These are phyloP conservation scores for Colletotrichum aenigma DNA, from an alignment of 2,329 filamentous ascomycete genomes.

Conservation along the genomic window DNA sequence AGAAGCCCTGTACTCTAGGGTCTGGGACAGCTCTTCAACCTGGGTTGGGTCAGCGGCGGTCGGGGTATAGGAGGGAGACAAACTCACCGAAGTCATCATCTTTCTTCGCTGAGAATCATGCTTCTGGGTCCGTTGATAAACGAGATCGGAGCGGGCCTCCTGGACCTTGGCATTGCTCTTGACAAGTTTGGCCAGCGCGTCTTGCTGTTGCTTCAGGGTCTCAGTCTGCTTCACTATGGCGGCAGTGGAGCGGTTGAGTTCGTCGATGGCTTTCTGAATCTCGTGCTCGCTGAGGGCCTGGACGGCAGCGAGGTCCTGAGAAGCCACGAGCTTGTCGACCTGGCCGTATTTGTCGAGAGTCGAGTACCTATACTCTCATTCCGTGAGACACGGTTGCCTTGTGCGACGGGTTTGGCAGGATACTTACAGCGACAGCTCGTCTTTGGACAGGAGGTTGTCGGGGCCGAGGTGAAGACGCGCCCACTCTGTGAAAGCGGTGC, in stretches of 20 bases:
- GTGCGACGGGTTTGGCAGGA: background rate
- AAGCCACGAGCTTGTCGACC: conserved; percentile 48
- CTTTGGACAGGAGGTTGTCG: conserved; percentile 57
- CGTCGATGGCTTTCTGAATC: conserved; percentile 63
- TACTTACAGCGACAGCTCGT: conserved; percentile 58
- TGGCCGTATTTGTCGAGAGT: conserved; percentile 52
- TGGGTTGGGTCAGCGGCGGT: conserved; percentile 25
- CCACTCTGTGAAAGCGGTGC: conserved; percentile 50
- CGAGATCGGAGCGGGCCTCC: conserved; percentile 37
- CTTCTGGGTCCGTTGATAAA: conserved; percentile 39
- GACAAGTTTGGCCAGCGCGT: conserved; percentile 59
- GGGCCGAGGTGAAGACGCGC: conserved; percentile 48
- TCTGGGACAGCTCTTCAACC: conserved; percentile 54
- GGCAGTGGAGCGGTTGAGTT: conserved; percentile 68
- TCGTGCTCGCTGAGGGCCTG: conserved; percentile 63
- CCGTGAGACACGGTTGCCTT: background rate
- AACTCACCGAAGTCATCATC: conserved; percentile 45
- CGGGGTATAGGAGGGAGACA: background rate
- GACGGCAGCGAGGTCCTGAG: conserved; percentile 49
- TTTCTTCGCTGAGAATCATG: conserved; percentile 44
- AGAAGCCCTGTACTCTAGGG: conserved; percentile 47
- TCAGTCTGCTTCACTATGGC: conserved; percentile 69
- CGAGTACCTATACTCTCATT: conserved; percentile 47
- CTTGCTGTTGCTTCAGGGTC: conserved; percentile 64
- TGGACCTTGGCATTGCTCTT: conserved; percentile 42